Evolutionary conservation across 768 basidiomycete genomes (phyloP).

Genomic region (Auricularia auricula-judae): DNA sequence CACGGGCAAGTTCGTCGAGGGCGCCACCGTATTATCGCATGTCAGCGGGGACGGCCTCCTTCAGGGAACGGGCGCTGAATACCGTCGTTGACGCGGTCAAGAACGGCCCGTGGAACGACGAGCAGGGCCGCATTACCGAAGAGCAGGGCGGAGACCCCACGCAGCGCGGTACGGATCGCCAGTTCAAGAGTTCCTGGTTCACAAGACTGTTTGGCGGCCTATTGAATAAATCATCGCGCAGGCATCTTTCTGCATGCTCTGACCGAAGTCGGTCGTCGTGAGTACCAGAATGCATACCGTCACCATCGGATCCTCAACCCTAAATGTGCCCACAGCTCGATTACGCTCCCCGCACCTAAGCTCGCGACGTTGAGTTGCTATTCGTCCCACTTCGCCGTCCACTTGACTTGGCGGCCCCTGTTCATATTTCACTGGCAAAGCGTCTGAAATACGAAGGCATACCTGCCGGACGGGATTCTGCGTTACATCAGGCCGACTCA

Average conservation of each 20-base stretch:
- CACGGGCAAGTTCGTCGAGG: slow-evolving; percentile 43
- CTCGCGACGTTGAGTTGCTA: too few relatives aligned
- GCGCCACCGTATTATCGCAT: slow-evolving; percentile 32
- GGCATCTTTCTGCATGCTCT: background rate
- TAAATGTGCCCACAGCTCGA: too few relatives aligned
- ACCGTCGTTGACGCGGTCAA: slow-evolving; percentile 32
- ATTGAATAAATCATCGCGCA: background rate
- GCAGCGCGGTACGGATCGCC: background rate
- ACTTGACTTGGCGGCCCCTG: too few relatives aligned
- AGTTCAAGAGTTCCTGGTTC: background rate
- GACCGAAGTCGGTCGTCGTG: background rate
- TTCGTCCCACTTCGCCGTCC: too few relatives aligned
- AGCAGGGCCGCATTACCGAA: slow-evolving; percentile 42
- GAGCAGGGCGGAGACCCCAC: slow-evolving; percentile 14
- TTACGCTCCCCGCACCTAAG: too few relatives aligned
- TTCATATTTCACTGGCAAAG: too few relatives aligned
- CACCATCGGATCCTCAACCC: too few relatives aligned
- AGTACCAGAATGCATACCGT: background rate
- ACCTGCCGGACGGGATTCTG: too few relatives aligned
- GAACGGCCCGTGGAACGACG: slow-evolving; percentile 34
- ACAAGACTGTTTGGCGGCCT: background rate
- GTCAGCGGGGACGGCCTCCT: slow-evolving; percentile 30
- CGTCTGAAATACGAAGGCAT: too few relatives aligned
- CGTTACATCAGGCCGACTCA: too few relatives aligned
- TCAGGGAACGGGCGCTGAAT: slow-evolving; percentile 27